Evolutionary conservation across 164 flowering plant genomes (phyloP), one percentile per base, ranked within the genome.

Genomic region (Hamamelis virginiana): DNA sequence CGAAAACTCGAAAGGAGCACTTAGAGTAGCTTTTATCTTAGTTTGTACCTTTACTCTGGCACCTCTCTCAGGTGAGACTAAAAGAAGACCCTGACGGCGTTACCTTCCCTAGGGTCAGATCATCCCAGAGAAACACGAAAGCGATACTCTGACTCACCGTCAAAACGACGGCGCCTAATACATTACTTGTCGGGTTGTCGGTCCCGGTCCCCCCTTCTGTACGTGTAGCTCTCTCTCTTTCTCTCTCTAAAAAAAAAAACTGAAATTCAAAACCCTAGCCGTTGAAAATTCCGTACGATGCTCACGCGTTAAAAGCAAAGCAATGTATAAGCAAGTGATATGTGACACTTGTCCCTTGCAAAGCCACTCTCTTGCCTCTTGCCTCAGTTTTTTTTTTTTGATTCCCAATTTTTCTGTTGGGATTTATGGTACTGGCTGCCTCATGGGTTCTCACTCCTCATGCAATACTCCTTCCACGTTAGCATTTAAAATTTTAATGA

Each of bases 41-140:
- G n/a, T n/a, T n/a, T n/a, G n/a, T n/a, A n/a, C n/a, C n/a, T n/a
- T n/a, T n/a, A n/a, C n/a, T n/a, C n/a, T n/a, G n/a, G n/a, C n/a
- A n/a, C n/a, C n/a, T n/a, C n/a, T n/a, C 65, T 28, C 72, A 69
- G 59, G 59, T 25, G 41, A 10, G n/a, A n/a, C n/a, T n/a, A 13
- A n/a, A 45, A 46, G 64, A 47, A 64, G 47, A 50, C 19, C 27
- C 62, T n/a, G 72, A 73, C 76, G 72, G 76, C 72, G 68, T 73
- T 68, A 22, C 72, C 56, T 48, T 68, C 58, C 26, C 50, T 8
- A 6, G 15, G 26, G 25, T 9, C 4, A n/a, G n/a, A n/a, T n/a
- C n/a, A n/a, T n/a, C n/a, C n/a, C n/a, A 38, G 5, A 1, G 26
- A 22, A 43, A 14, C 4, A 46, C 26, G 43, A 64, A 26, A 48